Base-by-base conservation (phyloP, 345 rosid species). In the Raphanus raphanistrum region DNA sequence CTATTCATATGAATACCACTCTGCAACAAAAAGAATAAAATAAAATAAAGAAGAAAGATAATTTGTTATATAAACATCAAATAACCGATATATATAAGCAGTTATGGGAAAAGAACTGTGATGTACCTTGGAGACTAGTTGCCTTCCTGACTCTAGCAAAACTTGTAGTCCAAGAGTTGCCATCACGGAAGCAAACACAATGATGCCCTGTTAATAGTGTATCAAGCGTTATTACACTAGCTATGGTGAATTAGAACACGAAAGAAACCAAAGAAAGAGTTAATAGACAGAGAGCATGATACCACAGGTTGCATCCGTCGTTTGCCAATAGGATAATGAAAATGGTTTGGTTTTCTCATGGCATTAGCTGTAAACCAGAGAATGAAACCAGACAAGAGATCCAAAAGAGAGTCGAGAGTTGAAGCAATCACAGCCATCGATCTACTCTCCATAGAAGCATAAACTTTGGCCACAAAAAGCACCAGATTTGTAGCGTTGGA, bases 221-320 rank as follows among this genome's bases (percentile, higher is more conserved):
- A 21, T 9, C 12, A 41, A 41, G 36, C 27, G 13, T 48, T 63
- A n/a, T 41, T 21, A 21, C 21, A 21, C 21, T 21, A 21, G 21
- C 21, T 21, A 21, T 21, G 21, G 21, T 21, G 21, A 21, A 21
- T 21, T 21, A 21, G 21, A 21, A 21, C 21, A 21, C 21, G 21
- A 21, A 21, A 21, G 21, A 21, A 21, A 21, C 21, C 21, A 21
- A 21, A 21, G 21, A 21, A 21, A 21, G 21, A 21, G 21, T 21
- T 21, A 21, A 21, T 21, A 21, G 21, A 21, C 21, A 21, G 21
- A 21, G 21, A 21, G 21, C 21, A 21, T 21, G 21, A 21, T 83
- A 92, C 98, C 83, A 90, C 97, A 8, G 97, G 98, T 12, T 93
- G 98, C 98, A 93, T 93, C 35, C 93, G 82, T 54, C 85, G 88